phyloP scores from a whole-genome alignment of 2,329 filamentous ascomycete genomes.

The Lasiodiplodia theobromae region DNA sequence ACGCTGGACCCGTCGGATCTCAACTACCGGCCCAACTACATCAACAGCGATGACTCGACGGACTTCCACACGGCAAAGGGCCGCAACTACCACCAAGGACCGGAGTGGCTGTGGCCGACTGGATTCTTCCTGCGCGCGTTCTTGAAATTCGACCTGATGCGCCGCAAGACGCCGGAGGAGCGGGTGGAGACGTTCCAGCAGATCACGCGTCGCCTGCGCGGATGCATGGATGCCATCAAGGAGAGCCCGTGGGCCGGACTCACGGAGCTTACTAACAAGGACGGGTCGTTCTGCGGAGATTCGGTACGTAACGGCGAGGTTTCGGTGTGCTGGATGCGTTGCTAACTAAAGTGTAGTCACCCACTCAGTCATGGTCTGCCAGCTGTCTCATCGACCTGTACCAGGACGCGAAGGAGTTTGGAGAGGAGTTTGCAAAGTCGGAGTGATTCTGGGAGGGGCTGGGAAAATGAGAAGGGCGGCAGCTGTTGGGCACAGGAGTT shows the following conservation, averaged over 20 bases:
- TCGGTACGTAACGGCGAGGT: conserved; percentile 68
- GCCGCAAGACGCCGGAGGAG: conserved; percentile 71
- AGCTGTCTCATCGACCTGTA: conserved; percentile 95
- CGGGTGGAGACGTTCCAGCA: conserved; percentile 92
- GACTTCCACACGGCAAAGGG: conserved; percentile 94
- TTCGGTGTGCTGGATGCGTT: conserved; percentile 30
- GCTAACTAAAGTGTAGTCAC: conserved; percentile 66
- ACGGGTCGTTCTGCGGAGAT: conserved; percentile 82
- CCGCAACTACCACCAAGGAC: conserved; percentile 96
- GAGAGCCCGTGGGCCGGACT: conserved; percentile 87
- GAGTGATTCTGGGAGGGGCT: not conserved
- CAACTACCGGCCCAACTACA: conserved; percentile 94
- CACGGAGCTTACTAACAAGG: conserved; percentile 90
- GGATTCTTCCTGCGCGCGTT: conserved; percentile 94
- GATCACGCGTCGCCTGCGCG: conserved; percentile 80
- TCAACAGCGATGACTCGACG: conserved; percentile 89
- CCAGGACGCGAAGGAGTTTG: conserved; percentile 75
- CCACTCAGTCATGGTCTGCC: conserved; percentile 96
- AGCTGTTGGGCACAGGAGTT: not conserved
- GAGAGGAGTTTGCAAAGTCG: conserved; percentile 31
- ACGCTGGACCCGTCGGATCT: conserved; percentile 91
- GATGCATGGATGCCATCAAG: conserved; percentile 84
- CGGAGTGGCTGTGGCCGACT: conserved; percentile 97
- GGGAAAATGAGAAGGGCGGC: conserved; percentile 4
- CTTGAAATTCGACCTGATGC: conserved; percentile 84